Percentiles rank a stretch among this genome's conserved stretches.
Conservation (phyloP, 495 filamentous ascomycete species). For the Penicillium ucsense region DNA sequence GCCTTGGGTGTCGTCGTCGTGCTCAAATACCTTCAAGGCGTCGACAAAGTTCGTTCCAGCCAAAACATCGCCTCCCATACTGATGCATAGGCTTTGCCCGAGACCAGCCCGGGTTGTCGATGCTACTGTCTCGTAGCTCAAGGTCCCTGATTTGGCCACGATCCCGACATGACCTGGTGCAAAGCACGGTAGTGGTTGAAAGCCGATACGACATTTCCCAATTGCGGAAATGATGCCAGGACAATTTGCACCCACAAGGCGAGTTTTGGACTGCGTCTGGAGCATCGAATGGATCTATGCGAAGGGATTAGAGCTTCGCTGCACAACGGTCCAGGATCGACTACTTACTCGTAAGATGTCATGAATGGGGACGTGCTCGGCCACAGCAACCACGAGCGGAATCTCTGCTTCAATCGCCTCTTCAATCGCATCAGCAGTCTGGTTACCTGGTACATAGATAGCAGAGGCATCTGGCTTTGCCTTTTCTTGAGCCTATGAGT, state of each 20-base stretch:
- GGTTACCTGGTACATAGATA: slow-evolving; percentile 74
- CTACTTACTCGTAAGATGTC: slow-evolving; percentile 65
- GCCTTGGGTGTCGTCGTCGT: slow-evolving; percentile 68
- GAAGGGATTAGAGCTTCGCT: not conserved
- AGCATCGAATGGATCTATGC: slow-evolving; percentile 64
- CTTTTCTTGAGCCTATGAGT: slow-evolving; percentile 54
- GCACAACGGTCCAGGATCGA: not conserved
- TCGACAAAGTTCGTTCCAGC: slow-evolving; percentile 78
- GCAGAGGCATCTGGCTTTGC: slow-evolving; percentile 78
- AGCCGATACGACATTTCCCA: slow-evolving; percentile 75
- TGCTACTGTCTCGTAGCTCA: slow-evolving; percentile 83
- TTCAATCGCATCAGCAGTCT: slow-evolving; percentile 70
- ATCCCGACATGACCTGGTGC: slow-evolving; percentile 68
- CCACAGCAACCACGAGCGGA: slow-evolving; percentile 78
- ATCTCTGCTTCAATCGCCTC: slow-evolving; percentile 86
- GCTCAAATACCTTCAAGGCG: slow-evolving; percentile 59
- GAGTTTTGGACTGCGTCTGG: slow-evolving; percentile 67
- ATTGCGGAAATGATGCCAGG: slow-evolving; percentile 82
- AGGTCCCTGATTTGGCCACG: slow-evolving; percentile 76
- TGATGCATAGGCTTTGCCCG: slow-evolving; percentile 78
- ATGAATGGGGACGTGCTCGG: slow-evolving; percentile 84
- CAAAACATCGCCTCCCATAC: slow-evolving; percentile 78
- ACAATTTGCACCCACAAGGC: slow-evolving; percentile 77
- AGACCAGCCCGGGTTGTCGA: slow-evolving; percentile 73
- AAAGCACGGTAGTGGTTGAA: slow-evolving; percentile 75